Base-by-base conservation (phyloP, 2,329 filamentous ascomycete genomes). In the Penicillium sp. region DNA sequence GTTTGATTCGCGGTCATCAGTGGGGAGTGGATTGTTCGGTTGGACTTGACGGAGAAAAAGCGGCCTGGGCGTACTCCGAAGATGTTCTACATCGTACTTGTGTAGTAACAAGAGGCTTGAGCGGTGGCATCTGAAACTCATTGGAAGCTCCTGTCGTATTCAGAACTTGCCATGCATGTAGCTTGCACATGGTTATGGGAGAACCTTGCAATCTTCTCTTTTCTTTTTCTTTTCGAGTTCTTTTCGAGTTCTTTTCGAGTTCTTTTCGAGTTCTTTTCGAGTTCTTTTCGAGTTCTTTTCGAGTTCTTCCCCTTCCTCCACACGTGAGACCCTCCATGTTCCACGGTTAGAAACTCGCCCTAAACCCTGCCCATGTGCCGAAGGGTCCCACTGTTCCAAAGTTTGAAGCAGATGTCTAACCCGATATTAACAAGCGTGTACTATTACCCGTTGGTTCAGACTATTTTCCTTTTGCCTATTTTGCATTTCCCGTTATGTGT, bases 111-210 rank as follows among this genome's bases (percentile, higher is more conserved):
- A 27, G 40, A 44, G 53, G 53, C 39, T 49, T 50, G 31, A 50
- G 45, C 45, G 45, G 45, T 33, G 34, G 43, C 34, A 54, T 38
- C 15, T 48, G 21, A 19, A 54, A 33, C 19, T 7, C 15, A 48
- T 27, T 38, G 16, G 34, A 38, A 21, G 21, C 13, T 39, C 10
- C 19, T 19, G 10, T 50, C 31, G 53, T 50, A 36, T 55, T 38
- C 38, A 40, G 38, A 38, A 48, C 21, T 41, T 23, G 44, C 7
- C 29, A 21, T 33, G 44, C 44, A 44, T 10, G 25, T 36, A 16
- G 44, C 29, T 50, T 43, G 46, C 46, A 50, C 53, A 55, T 51
- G 46, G 51, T 11, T 41, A 46, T 45, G 9, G 9, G 15, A 29
- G 27, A 31, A 21, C 2, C n/a, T 15, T 45, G n/a, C 1, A 33